Evolutionary conservation across 805 yeast genomes (phyloP), one percentile per base, ranked within the genome.

Genomic region (Ogataea philodendri): DNA sequence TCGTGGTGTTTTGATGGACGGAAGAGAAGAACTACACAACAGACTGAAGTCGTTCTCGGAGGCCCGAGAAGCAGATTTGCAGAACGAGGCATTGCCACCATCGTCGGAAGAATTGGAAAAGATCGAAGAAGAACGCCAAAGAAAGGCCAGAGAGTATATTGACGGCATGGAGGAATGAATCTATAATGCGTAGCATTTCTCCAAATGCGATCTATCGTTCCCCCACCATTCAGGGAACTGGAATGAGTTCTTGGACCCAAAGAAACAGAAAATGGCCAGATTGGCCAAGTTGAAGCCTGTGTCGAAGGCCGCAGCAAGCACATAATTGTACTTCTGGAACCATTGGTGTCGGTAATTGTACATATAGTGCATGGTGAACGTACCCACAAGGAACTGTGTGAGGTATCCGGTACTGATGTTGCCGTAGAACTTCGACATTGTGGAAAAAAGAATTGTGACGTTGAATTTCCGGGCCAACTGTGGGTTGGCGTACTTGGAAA

Each of bases 21-120:
- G 97, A 5, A 62, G 82, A 11, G 88, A 85, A 46, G 93, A 90
- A 21, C 72, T 90, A 46, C 74, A 78, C 45, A 72, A 71, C 33
- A 77, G 84, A 5, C 73, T 90, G 22, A 60, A 69, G 17, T 70
- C 84, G 5, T 90, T 90, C 55, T 89, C 84, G 49, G 93, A 84
- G 34, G 97, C 96, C 3, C 74, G 80, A 48, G 68, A 63, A 39
- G 85, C 85, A 4, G 98, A 90, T 65, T 57, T 82, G 49, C 70
- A 69, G 24, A 93, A 90, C 59, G 98, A 90, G 66, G 82, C 84
- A 15, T 59, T 90, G 54, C 98, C 98, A 2, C 97, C 97, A 3
- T 60, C 79, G 4, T 62, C 67, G 3, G 84, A 76, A 34, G 85
- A 84, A 50, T 54, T 71, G 19, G 65, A 50, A 45, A 63, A 55